These are phyloP conservation scores for Phytophthora boehmeriae DNA, from an alignment of 352 stramenopile genomes.

Conservation along the genomic window DNA sequence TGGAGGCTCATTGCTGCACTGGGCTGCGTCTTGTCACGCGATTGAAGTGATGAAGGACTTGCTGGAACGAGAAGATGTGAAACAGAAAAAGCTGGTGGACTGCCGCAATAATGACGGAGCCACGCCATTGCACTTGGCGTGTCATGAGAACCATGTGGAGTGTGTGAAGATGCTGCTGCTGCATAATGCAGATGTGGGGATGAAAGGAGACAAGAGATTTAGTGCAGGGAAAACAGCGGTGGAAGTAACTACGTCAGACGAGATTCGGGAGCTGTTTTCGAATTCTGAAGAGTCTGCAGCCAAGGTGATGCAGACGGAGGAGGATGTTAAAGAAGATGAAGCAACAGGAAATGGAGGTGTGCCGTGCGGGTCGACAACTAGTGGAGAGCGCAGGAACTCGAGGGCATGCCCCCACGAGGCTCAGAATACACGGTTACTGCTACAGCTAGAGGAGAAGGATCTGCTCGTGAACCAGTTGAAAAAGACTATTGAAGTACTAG, in stretches of 20 bases:
- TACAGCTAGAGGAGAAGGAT: constrained; percentile 87
- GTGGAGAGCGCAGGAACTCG: constrained; percentile 12
- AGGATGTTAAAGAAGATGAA: constrained; percentile 5
- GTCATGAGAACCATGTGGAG: constrained; percentile 54
- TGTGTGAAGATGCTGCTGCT: constrained; percentile 60
- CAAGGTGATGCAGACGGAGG: neutral
- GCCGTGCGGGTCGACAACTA: constrained; percentile 4
- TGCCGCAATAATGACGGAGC: constrained; percentile 69
- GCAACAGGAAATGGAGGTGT: neutral
- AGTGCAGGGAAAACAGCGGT: constrained; percentile 60
- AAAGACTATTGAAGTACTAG: constrained; percentile 77
- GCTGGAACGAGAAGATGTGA: constrained; percentile 43
- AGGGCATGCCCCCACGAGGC: constrained; percentile 29
- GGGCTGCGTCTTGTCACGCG: constrained; percentile 79
- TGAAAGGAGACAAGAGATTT: constrained; percentile 53
- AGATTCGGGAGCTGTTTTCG: constrained; percentile 48
- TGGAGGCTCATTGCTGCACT: constrained; percentile 77
- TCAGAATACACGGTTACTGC: constrained; percentile 38
- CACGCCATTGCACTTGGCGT: constrained; percentile 80
- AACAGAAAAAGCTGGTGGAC: constrained; percentile 49
- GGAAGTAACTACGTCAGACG: constrained; percentile 58
- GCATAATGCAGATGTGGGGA: constrained; percentile 44
- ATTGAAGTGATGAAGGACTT: constrained; percentile 55
- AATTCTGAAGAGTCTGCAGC: neutral
- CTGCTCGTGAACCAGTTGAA: constrained; percentile 81